Conservation (phyloP, 148 eudicot genomes). For the Fagopyrum esculentum region DNA sequence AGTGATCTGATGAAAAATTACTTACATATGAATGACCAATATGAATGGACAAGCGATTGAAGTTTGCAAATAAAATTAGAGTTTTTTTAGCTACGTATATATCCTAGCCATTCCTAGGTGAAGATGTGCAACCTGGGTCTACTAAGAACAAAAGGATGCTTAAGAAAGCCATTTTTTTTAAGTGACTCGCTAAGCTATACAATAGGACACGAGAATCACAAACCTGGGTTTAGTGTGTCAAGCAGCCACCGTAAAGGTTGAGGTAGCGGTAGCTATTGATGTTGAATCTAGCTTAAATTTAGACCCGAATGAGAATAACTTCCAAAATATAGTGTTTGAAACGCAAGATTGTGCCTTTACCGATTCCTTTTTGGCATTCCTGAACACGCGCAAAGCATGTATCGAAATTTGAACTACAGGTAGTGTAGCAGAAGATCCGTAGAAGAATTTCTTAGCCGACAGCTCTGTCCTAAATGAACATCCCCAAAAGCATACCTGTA, state of each 20-base stretch:
- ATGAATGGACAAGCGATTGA: not conserved
- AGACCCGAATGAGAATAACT: too few relatives aligned
- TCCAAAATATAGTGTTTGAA: too few relatives aligned
- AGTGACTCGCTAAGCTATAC: not conserved
- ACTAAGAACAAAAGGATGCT: not conserved
- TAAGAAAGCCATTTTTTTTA: not conserved
- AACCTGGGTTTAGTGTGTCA: not conserved
- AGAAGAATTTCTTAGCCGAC: conserved; percentile 70
- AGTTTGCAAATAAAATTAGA: not conserved
- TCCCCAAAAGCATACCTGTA: conserved; percentile 90
- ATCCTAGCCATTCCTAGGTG: not conserved
- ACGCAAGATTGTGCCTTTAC: too few relatives aligned
- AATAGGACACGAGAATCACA: not conserved
- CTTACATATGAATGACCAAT: not conserved
- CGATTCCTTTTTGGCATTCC: too few relatives aligned
- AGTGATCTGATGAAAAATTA: not conserved
- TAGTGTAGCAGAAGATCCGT: conserved; percentile 64
- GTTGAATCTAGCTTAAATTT: too few relatives aligned
- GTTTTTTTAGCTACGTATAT: not conserved
- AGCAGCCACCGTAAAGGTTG: too few relatives aligned
- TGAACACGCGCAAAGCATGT: not conserved
- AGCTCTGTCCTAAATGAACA: conserved; percentile 97
- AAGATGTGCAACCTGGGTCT: not conserved
- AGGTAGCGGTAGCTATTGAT: too few relatives aligned
- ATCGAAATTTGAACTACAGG: conserved; percentile 26